These are phyloP conservation scores for Teratosphaeria destructans DNA, from an alignment of 2,329 filamentous ascomycete species.

Conservation along the genomic window DNA sequence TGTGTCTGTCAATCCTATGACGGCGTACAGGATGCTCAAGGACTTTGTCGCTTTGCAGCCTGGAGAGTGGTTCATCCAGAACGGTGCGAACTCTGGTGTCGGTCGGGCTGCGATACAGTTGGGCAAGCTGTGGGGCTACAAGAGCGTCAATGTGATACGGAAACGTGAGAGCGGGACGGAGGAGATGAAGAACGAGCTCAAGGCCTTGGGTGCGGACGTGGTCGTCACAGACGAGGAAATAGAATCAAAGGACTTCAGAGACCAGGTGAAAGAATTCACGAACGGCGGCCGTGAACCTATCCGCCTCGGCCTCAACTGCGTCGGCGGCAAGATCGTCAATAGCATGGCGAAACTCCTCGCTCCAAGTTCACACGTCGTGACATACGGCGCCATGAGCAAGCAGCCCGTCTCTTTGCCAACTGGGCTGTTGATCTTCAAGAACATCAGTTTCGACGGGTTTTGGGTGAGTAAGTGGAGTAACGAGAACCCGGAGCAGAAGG, in stretches of 20 bases:
- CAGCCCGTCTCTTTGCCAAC: constrained; percentile 75
- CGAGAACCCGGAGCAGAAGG: constrained; percentile 60
- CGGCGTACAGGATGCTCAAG: constrained; percentile 83
- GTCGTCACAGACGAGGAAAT: constrained; percentile 54
- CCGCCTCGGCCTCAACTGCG: constrained; percentile 78
- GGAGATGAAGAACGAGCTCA: constrained; percentile 50
- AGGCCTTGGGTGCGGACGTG: constrained; percentile 50
- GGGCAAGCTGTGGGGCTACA: constrained; percentile 72
- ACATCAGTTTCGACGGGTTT: constrained; percentile 81
- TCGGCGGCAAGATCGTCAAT: constrained; percentile 77
- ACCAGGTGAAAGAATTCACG: constrained; percentile 54
- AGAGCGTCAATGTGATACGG: constrained; percentile 81
- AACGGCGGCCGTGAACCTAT: constrained; percentile 61
- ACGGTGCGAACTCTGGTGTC: constrained; percentile 90
- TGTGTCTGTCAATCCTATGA: constrained; percentile 85
- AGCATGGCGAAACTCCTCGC: constrained; percentile 63
- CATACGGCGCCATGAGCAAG: constrained; percentile 90
- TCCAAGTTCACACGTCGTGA: constrained; percentile 65
- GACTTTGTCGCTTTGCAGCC: constrained; percentile 59
- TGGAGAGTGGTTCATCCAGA: constrained; percentile 95
- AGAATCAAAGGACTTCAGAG: constrained; percentile 52
- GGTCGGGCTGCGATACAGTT: constrained; percentile 87
- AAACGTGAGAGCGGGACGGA: constrained; percentile 60
- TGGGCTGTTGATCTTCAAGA: constrained; percentile 83
- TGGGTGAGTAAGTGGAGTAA: constrained; percentile 91